Evolutionary conservation across 495 filamentous ascomycete species (phyloP), one percentile per base, ranked within the genome.

Genomic region (Lasiosphaeria miniovina): DNA sequence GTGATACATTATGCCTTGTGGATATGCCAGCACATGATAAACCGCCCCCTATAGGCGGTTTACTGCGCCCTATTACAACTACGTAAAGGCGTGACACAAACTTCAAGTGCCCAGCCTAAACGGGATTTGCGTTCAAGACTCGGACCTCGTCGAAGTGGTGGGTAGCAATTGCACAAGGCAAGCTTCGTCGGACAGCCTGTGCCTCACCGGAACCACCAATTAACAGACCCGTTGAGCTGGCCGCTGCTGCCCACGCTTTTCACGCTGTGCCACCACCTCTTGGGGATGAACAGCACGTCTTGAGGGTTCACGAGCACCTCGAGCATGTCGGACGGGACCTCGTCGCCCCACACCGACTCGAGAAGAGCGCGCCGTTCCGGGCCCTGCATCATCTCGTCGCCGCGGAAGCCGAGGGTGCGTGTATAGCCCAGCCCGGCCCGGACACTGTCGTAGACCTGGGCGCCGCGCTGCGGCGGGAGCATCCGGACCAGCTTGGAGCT

Each of bases 221-320:
- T 97, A 41, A 88, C 88, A 71, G 90, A 73, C 34, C 54, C 62
- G 65, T 83, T 73, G 66, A 74, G 64, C 32, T 49, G 46, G 0
- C 74, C 62, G 11, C 65, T 48, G 6, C 14, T 31, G 31, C 57
- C 65, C 54, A 84, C 65, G 24, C 93, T 90, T 66, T 84, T 88
- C 53, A 98, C 85, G 68, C 89, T 91, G 81, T 98, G 94, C 94
- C 94, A 98, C 91, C 92, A 98, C 11, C 90, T 91, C 60, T 83
- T 85, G 0, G 93, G 94, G 57, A 98, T 93, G 69, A 93, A 97
- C 48, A 98, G 59, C 0, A 79, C 85, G 77, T 97, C 92, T 0
- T 89, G 87, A 12, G 80, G 74, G 3, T 72, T 69, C 36, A 96
- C 64, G n/a, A 65, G 57, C 10, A 80, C 86, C 63, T 94, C 65